Evolutionary conservation across 2,329 filamentous ascomycete species (phyloP), one percentile per base, ranked within the genome.

Genomic region (Pseudocercospora pini-densiflorae): DNA sequence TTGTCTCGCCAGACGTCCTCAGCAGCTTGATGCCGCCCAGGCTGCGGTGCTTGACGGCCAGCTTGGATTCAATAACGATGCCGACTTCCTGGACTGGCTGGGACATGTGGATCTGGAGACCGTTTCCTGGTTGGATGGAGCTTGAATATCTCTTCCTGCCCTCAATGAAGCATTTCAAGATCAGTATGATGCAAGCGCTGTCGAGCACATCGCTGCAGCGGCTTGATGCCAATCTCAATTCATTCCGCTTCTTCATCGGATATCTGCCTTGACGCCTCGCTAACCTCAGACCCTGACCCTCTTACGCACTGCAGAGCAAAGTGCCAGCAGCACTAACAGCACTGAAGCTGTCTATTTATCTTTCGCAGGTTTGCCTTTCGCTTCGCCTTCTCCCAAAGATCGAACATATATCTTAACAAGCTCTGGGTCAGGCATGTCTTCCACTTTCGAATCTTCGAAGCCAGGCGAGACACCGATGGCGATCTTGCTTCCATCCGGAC

Each of bases 371-470:
- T 71, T 72, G 27, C 66, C 90, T 81, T 94, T 93, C 4, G 94
- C 93, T 81, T 99, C 95, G 8, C 88, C 91, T 74, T 97, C 93
- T 5, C 90, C 89, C 61, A 99, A 83, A 80, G 97, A 93, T 66
- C 94, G 85, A 29, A 99, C 87, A 76, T 92, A 89, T 31, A 99
- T 86, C 73, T 90, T 90, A 5, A 94, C 82, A 29, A 78, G 88
- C 61, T 88, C 85, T 6, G 92, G 92, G 68, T 90, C 89, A 0
- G 88, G 88, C 43, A 83, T 85, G 66, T 92, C 90, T 71, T 95
- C 90, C 71, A 96, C 92, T 79, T 92, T 90, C 3, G 92, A 93
- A 70, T 96, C 88, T 81, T 97, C 93, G 74, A 97, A 97, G 1
- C 93, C 92, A 0, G 93, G 93, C 73, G 92, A 95, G 8, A 93